A percentile compares a stretch with the other conserved stretches of the same genome.
phyloP scores from a whole-genome alignment of 2,329 filamentous ascomycete species.

The Phoma sp. region DNA sequence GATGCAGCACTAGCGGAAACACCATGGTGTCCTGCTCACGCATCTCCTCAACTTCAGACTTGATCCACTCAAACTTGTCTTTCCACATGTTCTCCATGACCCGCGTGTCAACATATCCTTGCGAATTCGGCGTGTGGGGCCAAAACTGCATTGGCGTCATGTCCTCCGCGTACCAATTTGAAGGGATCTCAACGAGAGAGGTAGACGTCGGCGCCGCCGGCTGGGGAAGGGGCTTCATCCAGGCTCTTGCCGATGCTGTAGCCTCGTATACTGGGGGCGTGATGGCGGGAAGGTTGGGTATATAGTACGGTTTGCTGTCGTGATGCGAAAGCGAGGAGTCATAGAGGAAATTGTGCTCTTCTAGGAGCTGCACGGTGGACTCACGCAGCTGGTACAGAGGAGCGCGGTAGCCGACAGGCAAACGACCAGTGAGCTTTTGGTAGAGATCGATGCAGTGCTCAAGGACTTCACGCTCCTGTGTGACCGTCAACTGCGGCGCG shows the following conservation, averaged over 20 bases:
- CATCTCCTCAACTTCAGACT: conserved; percentile 46
- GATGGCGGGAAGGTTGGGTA: conserved; percentile 52
- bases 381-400: conserved; percentile 60
- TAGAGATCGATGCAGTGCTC: conserved; percentile 56
- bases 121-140: conserved; percentile 57
- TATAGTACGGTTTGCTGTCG: conserved; percentile 57
- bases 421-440: conserved; percentile 52
- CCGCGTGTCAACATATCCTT: conserved; percentile 64
- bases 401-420: conserved; percentile 58
- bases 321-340: conserved; percentile 59
- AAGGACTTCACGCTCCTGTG: conserved; percentile 59
- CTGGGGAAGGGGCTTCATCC: conserved; percentile 53
- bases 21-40: conserved; percentile 47
- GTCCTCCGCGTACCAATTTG: conserved; percentile 60
- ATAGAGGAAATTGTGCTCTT: conserved; percentile 58
- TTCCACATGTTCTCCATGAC: conserved; percentile 67
- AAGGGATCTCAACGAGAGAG: conserved; percentile 56
- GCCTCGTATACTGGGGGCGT: conserved; percentile 49
- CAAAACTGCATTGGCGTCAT: conserved; percentile 58
- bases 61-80: conserved; percentile 64
- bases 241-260: conserved; percentile 45
- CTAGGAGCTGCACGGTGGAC: conserved; percentile 55
- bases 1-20: conserved; percentile 62
- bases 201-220: conserved; percentile 28
- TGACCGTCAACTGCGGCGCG: conserved; percentile 53